Percentiles rank a stretch among this genome's conserved stretches.
phyloP scores from a whole-genome alignment of 2,329 filamentous ascomycete genomes.

The Epichloe glyceriae region DNA sequence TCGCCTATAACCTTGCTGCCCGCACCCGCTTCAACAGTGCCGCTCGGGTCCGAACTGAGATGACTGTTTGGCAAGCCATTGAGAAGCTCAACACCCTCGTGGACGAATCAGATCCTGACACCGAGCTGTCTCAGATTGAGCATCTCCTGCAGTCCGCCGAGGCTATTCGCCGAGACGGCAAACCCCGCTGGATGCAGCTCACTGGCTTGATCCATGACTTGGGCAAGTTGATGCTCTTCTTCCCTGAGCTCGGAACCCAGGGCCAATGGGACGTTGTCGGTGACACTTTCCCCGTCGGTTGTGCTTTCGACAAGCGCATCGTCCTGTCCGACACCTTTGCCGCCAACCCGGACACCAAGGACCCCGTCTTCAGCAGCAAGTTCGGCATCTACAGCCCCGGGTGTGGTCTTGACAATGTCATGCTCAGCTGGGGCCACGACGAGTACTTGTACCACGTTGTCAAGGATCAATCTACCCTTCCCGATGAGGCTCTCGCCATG shows the following conservation, averaged over 20 bases:
- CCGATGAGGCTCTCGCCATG: slow-evolving; percentile 77
- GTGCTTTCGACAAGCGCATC: slow-evolving; percentile 60
- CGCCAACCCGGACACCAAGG: slow-evolving; percentile 58
- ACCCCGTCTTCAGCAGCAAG: slow-evolving; percentile 62
- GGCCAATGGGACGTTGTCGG: slow-evolving; percentile 93
- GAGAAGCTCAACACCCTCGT: slow-evolving; percentile 85
- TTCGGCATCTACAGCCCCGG: slow-evolving; percentile 68
- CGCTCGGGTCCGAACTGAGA: slow-evolving; percentile 48
- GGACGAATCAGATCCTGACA: slow-evolving; percentile 86
- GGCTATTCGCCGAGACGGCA: slow-evolving; percentile 74
- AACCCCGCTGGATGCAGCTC: slow-evolving; percentile 72
- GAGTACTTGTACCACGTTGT: slow-evolving; percentile 80
- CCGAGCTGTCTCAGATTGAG: slow-evolving; percentile 75
- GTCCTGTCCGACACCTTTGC: slow-evolving; percentile 70
- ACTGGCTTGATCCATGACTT: slow-evolving; percentile 68
- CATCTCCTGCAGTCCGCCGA: slow-evolving; percentile 82
- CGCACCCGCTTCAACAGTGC: slow-evolving; percentile 47
- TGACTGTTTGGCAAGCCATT: slow-evolving; percentile 86
- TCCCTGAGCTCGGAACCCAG: slow-evolving; percentile 48
- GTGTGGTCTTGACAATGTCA: slow-evolving; percentile 75
- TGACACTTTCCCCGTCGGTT: slow-evolving; percentile 71
- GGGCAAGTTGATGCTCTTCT: slow-evolving; percentile 69
- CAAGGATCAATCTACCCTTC: slow-evolving; percentile 68
- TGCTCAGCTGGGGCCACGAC: slow-evolving; percentile 84
- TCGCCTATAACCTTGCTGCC: slow-evolving; percentile 73